Evolutionary conservation across 192 early-diverging fungal genomes (phyloP).

Genomic region (Linnemannia zychae): DNA sequence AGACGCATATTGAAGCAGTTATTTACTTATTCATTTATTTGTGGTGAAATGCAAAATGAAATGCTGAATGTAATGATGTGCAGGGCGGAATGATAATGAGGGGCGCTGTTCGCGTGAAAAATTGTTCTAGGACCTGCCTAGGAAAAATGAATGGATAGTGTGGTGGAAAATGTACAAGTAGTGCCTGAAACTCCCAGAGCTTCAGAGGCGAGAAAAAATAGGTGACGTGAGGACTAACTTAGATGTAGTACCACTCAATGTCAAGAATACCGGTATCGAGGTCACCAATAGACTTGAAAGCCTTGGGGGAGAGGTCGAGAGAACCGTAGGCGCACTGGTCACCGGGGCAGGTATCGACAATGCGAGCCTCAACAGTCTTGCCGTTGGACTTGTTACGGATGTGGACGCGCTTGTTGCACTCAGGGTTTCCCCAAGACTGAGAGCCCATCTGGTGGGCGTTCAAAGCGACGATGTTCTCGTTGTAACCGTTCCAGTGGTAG

Average conservation of each 20-base stretch:
- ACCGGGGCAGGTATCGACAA: constrained; percentile 62
- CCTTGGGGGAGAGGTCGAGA: constrained; percentile 50
- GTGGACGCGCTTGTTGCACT: constrained; percentile 46
- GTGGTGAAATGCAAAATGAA: background rate
- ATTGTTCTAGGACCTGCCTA: background rate
- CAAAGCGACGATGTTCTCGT: constrained; percentile 55
- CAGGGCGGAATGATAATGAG: too few species aligned
- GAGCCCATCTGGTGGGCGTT: constrained; percentile 56
- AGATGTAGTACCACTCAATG: constrained; percentile 54
- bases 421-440: constrained; percentile 41
- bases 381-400: constrained; percentile 35
- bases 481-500: constrained; percentile 40
- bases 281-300: constrained; percentile 53
- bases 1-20: background rate
- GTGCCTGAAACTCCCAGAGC: background rate
- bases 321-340: constrained; percentile 49
- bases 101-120: background rate
- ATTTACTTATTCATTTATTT: background rate
- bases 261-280: constrained; percentile 43
- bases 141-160: background rate
- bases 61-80: background rate
- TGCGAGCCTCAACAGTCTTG: constrained; percentile 49
- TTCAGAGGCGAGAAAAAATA: background rate
- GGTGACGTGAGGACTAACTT: background rate
- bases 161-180: background rate